phyloP scores from a whole-genome alignment of 2,329 filamentous ascomycete genomes.

The Ceratocystis albifundus region DNA sequence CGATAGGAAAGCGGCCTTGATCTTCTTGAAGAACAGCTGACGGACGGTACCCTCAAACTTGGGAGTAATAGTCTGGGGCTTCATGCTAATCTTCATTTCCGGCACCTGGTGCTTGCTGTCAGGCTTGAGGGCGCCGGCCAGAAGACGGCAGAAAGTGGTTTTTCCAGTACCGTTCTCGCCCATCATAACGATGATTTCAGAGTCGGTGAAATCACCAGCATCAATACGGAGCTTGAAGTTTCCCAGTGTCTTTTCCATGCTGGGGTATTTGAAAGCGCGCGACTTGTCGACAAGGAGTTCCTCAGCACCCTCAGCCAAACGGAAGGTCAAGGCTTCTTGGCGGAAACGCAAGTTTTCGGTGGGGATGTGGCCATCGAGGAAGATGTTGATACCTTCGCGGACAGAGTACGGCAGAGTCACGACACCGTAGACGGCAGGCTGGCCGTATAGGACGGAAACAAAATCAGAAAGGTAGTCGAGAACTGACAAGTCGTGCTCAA shows the following conservation, averaged over 20 bases:
- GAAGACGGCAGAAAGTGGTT: constrained; percentile 94
- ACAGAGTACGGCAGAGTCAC: constrained; percentile 92
- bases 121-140: constrained; percentile 86
- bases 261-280: constrained; percentile 75
- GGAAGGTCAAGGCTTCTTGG: constrained; percentile 92
- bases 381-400: constrained; percentile 98
- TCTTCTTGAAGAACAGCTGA: constrained; percentile 99
- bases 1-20: constrained; percentile 89
- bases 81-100: constrained; percentile 96
- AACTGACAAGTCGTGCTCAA: constrained; percentile 98
- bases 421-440: constrained; percentile 92
- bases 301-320: constrained; percentile 77
- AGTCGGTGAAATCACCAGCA: constrained; percentile 81
- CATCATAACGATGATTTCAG: constrained; percentile 99
- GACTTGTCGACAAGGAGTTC: constrained; percentile 77
- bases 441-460: constrained; percentile 92
- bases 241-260: constrained; percentile 86
- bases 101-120: constrained; percentile 69
- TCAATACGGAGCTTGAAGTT: constrained; percentile 77
- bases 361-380: constrained; percentile 94
- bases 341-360: constrained; percentile 98
- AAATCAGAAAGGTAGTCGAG: constrained; percentile 98
- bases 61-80: constrained; percentile 97
- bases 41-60: constrained; percentile 96
- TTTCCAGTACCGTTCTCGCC: constrained; percentile 99